Evolutionary conservation across 192 early-diverging fungal genomes (phyloP).

Genomic region (Podila epicladia): DNA sequence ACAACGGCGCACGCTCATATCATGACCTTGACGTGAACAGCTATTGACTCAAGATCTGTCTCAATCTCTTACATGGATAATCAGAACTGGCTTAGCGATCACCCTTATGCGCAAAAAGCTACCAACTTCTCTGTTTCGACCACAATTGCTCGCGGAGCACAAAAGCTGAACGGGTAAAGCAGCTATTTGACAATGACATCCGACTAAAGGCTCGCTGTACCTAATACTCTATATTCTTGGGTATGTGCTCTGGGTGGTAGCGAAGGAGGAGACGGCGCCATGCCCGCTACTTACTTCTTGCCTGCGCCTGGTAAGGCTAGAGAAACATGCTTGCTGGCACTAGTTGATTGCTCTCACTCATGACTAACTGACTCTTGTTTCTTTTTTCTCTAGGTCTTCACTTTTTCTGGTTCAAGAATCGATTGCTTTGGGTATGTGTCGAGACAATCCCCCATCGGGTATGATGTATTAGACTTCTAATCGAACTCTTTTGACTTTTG

Average conservation of each 20-base stretch:
- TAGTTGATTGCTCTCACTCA: too few species aligned
- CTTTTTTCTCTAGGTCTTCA: conserved; percentile 57
- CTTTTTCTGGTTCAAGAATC: conserved; percentile 61
- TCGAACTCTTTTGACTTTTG: background rate
- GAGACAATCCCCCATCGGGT: too few species aligned
- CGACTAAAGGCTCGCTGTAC: too few species aligned
- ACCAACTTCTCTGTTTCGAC: conserved; percentile 64
- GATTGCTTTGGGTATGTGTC: conserved; percentile 57
- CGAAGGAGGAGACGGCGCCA: conserved; percentile 25
- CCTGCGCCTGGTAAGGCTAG: conserved; percentile 61
- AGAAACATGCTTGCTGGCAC: too few species aligned
- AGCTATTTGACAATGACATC: too few species aligned
- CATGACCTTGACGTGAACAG: too few species aligned
- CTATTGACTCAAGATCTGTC: too few species aligned
- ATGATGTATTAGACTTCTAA: background rate
- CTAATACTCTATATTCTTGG: too few species aligned
- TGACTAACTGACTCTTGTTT: background rate
- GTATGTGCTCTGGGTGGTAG: background rate
- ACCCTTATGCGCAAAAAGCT: conserved; percentile 54
- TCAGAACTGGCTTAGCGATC: conserved; percentile 64
- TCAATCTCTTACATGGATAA: conserved; percentile 19
- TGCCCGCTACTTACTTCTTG: conserved; percentile 62
- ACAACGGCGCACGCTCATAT: too few species aligned
- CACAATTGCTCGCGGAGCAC: conserved; percentile 54
- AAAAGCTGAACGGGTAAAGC: conserved; percentile 55